Evolutionary conservation across 345 rosid genomes (phyloP).

Genomic region (Syzygium oleosum): DNA sequence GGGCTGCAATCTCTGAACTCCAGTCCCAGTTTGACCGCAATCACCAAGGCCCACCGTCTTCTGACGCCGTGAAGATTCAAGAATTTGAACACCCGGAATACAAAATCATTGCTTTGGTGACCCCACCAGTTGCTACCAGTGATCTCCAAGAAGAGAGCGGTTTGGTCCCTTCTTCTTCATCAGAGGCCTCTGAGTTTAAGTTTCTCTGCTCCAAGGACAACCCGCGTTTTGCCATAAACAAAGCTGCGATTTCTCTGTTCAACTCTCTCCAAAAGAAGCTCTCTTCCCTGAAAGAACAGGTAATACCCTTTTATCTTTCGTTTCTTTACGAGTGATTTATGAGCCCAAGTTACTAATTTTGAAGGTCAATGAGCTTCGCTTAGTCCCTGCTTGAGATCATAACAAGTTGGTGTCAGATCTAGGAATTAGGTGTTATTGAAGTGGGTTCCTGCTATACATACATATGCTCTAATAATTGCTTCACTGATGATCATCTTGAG

Average conservation of each 20-base stretch:
- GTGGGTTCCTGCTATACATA: not conserved
- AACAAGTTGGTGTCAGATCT: not conserved
- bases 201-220: conserved; percentile 29
- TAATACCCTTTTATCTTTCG: not conserved
- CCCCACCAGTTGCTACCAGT: conserved; percentile 7
- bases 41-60: not conserved
- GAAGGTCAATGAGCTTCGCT: not conserved
- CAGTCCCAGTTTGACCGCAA: not conserved
- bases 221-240: conserved; percentile 28
- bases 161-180: conserved; percentile 24
- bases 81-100: not conserved
- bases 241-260: conserved; percentile 31
- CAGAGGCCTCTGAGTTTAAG: conserved; percentile 14
- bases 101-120: conserved; percentile 29
- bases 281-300: conserved; percentile 26
- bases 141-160: conserved; percentile 5
- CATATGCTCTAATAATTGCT: not conserved
- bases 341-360: not conserved
- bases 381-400: not conserved
- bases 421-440: not conserved
- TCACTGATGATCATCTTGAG: not conserved
- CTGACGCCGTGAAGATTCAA: conserved; percentile 5
- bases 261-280: conserved; percentile 13
- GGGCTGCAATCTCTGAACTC: conserved; percentile 21
- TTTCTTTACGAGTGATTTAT: not conserved